Percentiles rank a stretch among this genome's conserved stretches.
Conservation (phyloP, 768 basidiomycete genomes). For the Lactarius akahatsu region DNA sequence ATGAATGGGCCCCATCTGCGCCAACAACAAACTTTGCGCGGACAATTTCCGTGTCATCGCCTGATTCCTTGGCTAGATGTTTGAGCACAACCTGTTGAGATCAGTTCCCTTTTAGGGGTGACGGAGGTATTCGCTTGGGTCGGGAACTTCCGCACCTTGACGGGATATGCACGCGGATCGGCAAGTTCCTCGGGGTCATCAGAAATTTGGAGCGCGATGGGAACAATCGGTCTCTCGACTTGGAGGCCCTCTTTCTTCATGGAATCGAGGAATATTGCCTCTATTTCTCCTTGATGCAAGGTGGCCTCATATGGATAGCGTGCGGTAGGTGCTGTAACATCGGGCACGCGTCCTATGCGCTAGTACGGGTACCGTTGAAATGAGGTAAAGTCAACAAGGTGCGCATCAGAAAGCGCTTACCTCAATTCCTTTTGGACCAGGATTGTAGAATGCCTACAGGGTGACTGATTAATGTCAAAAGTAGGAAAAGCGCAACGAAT, state of each 20-base stretch:
- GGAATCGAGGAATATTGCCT: slow-evolving; percentile 56
- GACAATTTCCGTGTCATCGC: slow-evolving; percentile 52
- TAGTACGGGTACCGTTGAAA: slow-evolving; percentile 31
- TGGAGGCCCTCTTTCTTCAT: slow-evolving; percentile 47
- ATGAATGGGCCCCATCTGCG: slow-evolving; percentile 79
- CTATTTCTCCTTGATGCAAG: slow-evolving; percentile 63
- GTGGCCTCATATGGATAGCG: slow-evolving; percentile 75
- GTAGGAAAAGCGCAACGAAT: neutral
- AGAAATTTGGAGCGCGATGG: slow-evolving; percentile 48
- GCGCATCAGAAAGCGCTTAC: slow-evolving; percentile 35
- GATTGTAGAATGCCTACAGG: slow-evolving; percentile 72
- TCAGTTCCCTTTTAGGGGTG: neutral
- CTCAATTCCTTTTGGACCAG: slow-evolving; percentile 56
- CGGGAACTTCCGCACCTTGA: slow-evolving; percentile 33
- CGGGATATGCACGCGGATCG: slow-evolving; percentile 40
- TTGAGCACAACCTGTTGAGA: slow-evolving; percentile 45
- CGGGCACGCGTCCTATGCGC: slow-evolving; percentile 62
- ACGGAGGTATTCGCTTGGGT: too few species aligned
- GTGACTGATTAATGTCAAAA: neutral
- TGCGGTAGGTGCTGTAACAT: slow-evolving; percentile 60
- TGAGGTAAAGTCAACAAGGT: neutral
- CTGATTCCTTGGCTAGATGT: slow-evolving; percentile 39
- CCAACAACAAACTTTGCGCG: slow-evolving; percentile 75
- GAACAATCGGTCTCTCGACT: slow-evolving; percentile 52
- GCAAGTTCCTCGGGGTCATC: slow-evolving; percentile 43